phyloP scores from a whole-genome alignment of 108 stramenopile species.

The Parietichytrium sp. region DNA sequence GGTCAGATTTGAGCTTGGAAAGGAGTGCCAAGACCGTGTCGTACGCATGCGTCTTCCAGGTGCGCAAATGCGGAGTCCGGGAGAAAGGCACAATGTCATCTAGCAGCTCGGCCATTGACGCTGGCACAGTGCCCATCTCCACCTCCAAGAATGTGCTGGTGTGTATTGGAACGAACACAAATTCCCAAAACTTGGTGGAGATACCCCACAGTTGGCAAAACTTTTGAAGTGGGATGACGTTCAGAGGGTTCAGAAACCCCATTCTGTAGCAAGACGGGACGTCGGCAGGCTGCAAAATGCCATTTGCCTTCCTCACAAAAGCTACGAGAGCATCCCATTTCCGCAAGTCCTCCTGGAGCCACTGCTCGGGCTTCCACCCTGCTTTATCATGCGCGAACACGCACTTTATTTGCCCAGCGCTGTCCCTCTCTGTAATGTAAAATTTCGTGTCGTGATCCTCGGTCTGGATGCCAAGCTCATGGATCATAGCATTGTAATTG shows the following conservation, averaged over 20 bases:
- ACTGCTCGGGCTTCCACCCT: background rate
- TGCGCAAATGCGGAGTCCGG: background rate
- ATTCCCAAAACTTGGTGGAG: background rate
- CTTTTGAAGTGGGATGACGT: background rate
- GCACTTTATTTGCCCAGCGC: background rate
- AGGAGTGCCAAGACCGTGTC: background rate
- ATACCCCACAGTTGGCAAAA: background rate
- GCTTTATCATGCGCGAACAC: slow-evolving; percentile 17
- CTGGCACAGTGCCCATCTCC: background rate
- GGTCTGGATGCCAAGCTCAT: slow-evolving; percentile 14
- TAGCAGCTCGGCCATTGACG: slow-evolving; percentile 15
- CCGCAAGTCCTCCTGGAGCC: background rate
- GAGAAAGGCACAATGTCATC: slow-evolving; percentile 25
- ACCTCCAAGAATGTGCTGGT: slow-evolving; percentile 29
- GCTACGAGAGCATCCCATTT: background rate
- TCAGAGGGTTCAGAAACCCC: background rate
- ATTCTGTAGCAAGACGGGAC: background rate
- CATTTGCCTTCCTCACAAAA: slow-evolving; percentile 12
- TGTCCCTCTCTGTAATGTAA: background rate
- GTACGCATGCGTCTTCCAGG: slow-evolving; percentile 28
- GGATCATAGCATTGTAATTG: slow-evolving; percentile 33
- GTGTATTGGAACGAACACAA: slow-evolving; percentile 17
- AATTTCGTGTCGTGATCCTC: slow-evolving; percentile 8
- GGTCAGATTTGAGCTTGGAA: background rate
- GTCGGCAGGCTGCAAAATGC: background rate